Evolutionary conservation across 345 rosid species (phyloP), one percentile per base, ranked within the genome.

Genomic region (Salix exigua): DNA sequence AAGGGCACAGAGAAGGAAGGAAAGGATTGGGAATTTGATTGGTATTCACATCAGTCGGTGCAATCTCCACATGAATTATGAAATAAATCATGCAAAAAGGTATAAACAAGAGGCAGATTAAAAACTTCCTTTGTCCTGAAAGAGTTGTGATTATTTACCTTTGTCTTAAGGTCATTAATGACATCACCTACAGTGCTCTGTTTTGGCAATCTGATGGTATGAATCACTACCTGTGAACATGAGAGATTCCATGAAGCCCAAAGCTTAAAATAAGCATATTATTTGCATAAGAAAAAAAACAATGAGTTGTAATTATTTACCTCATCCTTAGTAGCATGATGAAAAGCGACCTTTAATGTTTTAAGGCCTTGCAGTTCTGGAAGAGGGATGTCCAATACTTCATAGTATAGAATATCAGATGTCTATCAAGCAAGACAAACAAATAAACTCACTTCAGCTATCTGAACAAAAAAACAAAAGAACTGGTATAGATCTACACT

Each of bases 301-400:
- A 38, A 40, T 2, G 13, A 40, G 3, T 40, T 40, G 44, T 1
- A 12, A 40, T 40, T 40, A 40, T 10, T 40, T 40, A 81, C 78
- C 79, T 72, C 80, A 48, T 77, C 79, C 62, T 78, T 77, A 46
- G 73, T 63, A 25, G 78, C 80, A 63, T 77, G 78, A 68, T 74
- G 73, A 70, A 82, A 77, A 26, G 72, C 75, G 63, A 75, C 78
- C 73, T 77, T 82, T 68, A 77, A 68, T 21, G 93, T 92, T 83
- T 96, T 96, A 82, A 94, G 79, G 80, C 92, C 87, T 88, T 94
- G 97, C 81, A 96, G 82, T 78, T 96, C 97, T 71, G 99, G 98
- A 60, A 96, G 93, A 69, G 99, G 99, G 76, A 94, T 90, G 87
- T 96, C 99, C 76, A 96, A 81, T 55, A 89, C 91, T 88, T 96